These are phyloP conservation scores for Leccinum pellstonianum DNA, from an alignment of 768 basidiomycete species.

Conservation along the genomic window DNA sequence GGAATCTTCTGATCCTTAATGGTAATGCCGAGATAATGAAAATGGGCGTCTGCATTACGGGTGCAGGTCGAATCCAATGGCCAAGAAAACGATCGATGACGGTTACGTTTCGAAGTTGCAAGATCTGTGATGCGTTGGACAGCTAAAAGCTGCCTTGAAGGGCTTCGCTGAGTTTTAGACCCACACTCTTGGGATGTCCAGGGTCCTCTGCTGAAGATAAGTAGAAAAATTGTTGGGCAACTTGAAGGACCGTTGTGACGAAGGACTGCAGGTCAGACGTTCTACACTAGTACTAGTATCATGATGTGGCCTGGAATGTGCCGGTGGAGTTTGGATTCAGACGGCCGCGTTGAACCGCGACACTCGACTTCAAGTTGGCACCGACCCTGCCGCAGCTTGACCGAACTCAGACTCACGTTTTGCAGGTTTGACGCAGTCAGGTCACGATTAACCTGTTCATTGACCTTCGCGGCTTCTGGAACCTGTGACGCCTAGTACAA, in stretches of 20 bases:
- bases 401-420: constrained; percentile 2
- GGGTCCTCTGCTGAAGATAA: neutral
- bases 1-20: constrained; percentile 24
- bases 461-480: neutral
- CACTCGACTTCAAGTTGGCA: neutral
- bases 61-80: neutral
- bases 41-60: constrained; percentile 8
- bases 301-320: neutral
- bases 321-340: constrained; percentile 1
- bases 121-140: neutral
- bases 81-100: neutral
- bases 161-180: neutral
- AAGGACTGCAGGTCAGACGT: too few relatives aligned
- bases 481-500: too few relatives aligned
- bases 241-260: neutral
- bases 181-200: neutral
- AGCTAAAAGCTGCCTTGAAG: neutral
- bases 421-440: neutral
- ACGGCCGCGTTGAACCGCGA: neutral
- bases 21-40: constrained; percentile 18
- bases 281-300: too few relatives aligned
- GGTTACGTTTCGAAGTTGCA: neutral
- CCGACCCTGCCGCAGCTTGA: neutral
- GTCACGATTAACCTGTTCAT: neutral
- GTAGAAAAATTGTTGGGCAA: neutral